A percentile compares a stretch with the other conserved stretches of the same genome.
These are phyloP conservation scores for Populus hybrid DNA, from an alignment of 441 rosid genomes.

Conservation along the genomic window DNA sequence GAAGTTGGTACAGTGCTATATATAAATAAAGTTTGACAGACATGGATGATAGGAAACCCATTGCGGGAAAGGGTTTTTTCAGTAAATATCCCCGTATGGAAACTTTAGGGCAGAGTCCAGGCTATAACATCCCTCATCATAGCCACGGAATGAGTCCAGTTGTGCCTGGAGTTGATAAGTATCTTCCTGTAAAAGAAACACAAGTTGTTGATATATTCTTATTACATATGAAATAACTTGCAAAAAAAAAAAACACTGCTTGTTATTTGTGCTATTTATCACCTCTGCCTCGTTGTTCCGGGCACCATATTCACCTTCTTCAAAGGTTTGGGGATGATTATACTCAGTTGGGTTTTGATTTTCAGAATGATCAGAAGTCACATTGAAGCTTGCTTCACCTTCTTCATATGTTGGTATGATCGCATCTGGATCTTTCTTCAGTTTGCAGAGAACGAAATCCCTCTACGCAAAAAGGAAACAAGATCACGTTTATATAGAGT, in stretches of 20 bases:
- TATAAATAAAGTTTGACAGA: too few species aligned
- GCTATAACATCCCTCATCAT: constrained; percentile 5
- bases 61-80: neutral
- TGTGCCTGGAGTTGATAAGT: neutral
- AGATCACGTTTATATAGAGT: too few species aligned
- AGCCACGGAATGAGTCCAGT: neutral
- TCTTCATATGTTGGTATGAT: neutral
- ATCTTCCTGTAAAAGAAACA: constrained; percentile 14
- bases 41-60: too few species aligned
- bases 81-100: neutral
- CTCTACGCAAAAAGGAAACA: constrained; percentile 13
- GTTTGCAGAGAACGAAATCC: constrained; percentile 23
- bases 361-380: neutral
- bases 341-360: neutral
- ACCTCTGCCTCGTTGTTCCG: neutral
- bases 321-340: neutral
- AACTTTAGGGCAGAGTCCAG: constrained; percentile 9
- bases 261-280: neutral
- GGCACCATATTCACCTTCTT: neutral
- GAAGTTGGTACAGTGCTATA: neutral
- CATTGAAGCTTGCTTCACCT: neutral
- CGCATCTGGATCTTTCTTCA: constrained; percentile 17
- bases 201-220: neutral
- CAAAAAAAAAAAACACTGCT: too few species aligned
- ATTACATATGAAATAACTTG: neutral